phyloP scores from a whole-genome alignment of 2,329 filamentous ascomycete species.

The Talaromyces sp. region DNA sequence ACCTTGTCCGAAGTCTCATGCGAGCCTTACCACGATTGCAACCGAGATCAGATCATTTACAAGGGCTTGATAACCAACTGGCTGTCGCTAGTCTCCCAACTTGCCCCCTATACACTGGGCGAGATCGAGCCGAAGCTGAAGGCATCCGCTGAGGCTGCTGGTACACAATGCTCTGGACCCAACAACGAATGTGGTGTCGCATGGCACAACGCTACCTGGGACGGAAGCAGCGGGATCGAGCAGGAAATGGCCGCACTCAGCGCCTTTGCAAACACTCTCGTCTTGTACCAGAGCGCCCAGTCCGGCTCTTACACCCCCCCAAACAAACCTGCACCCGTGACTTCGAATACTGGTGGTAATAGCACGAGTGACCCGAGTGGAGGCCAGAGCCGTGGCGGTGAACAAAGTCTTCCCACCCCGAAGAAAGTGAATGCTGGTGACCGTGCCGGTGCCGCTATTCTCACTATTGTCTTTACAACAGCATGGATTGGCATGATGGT shows the following conservation, averaged over 20 bases:
- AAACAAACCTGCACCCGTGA: slow-evolving; percentile 35
- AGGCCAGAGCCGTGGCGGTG: slow-evolving; percentile 24
- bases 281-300: slow-evolving; percentile 15
- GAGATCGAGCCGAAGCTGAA: slow-evolving; percentile 50
- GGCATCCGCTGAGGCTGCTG: slow-evolving; percentile 52
- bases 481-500: slow-evolving; percentile 16
- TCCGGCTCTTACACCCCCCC: slow-evolving; percentile 6
- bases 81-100: slow-evolving; percentile 53
- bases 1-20: slow-evolving; percentile 59
- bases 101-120: slow-evolving; percentile 54
- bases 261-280: slow-evolving; percentile 28
- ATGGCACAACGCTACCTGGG: slow-evolving; percentile 36
- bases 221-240: slow-evolving; percentile 33
- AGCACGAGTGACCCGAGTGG: slow-evolving; percentile 46
- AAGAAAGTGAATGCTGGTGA: slow-evolving; percentile 13
- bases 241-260: slow-evolving; percentile 40
- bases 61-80: slow-evolving; percentile 63
- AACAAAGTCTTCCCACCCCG: slow-evolving; percentile 15
- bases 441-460: slow-evolving; percentile 15
- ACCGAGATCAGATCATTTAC: slow-evolving; percentile 61
- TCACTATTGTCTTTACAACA: slow-evolving; percentile 12
- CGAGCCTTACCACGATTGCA: slow-evolving; percentile 52
- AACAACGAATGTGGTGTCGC: slow-evolving; percentile 52
- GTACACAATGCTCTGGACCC: slow-evolving; percentile 49
- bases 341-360: slow-evolving; percentile 54